Evolutionary conservation across 768 basidiomycete genomes (phyloP).

Genomic region (Leccinum obscurum): DNA sequence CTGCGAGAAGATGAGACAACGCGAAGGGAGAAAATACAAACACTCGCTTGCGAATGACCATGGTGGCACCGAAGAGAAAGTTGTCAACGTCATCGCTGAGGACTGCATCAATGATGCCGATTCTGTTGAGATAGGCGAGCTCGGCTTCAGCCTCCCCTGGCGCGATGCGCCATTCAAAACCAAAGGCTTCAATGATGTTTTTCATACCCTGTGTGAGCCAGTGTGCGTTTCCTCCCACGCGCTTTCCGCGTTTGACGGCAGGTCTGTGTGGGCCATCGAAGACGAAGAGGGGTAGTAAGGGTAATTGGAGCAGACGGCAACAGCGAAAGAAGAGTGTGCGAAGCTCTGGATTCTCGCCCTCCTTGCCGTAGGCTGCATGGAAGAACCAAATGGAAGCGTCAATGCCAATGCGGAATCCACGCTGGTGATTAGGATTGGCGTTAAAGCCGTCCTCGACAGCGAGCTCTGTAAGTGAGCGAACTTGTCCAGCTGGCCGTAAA

Average conservation of each 20-base stretch:
- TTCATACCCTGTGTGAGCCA: constrained; percentile 78
- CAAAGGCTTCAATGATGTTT: constrained; percentile 74
- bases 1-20: constrained; percentile 37
- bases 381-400: constrained; percentile 61
- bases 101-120: constrained; percentile 84
- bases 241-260: constrained; percentile 75
- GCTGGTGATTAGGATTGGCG: constrained; percentile 57
- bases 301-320: constrained; percentile 70
- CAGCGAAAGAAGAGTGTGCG: constrained; percentile 86
- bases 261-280: constrained; percentile 91
- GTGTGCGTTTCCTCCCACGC: constrained; percentile 58
- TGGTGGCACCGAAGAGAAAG: constrained; percentile 83
- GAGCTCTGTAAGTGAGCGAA: constrained; percentile 75
- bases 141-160: constrained; percentile 97
- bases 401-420: constrained; percentile 56
- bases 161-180: constrained; percentile 75
- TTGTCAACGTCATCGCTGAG: constrained; percentile 94
- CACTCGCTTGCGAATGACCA: constrained; percentile 80
- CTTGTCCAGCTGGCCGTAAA: constrained; percentile 66
- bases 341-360: constrained; percentile 87
- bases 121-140: constrained; percentile 79
- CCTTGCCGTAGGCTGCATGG: constrained; percentile 65
- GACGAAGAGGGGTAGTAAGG: constrained; percentile 86
- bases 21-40: not conserved
- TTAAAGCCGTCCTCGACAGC: constrained; percentile 76